Evolutionary conservation across 2,329 filamentous ascomycete species (phyloP).

Genomic region (Malbranchea zuffiana): DNA sequence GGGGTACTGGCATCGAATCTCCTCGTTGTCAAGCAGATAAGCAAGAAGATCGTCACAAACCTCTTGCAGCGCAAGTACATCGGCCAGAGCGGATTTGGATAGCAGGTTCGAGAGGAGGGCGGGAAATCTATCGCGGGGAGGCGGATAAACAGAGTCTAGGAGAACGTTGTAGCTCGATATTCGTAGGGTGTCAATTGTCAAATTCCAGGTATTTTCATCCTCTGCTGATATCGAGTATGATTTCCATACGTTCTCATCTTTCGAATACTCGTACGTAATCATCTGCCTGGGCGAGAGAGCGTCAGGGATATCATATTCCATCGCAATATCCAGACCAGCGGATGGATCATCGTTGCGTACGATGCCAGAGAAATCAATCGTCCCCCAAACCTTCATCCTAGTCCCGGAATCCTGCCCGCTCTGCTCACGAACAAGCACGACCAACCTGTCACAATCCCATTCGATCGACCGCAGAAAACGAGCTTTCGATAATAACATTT

Average conservation of each 20-base stretch:
- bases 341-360: not conserved
- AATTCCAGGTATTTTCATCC: conserved; percentile 3
- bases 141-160: conserved; percentile 29
- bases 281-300: conserved; percentile 2
- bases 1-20: conserved; percentile 41
- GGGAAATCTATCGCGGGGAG: conserved; percentile 28
- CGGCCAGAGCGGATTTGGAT: conserved; percentile 24
- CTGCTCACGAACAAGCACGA: conserved; percentile 44
- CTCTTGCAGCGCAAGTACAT: conserved; percentile 46
- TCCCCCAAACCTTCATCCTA: conserved; percentile 50
- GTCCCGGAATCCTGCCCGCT: conserved; percentile 16
- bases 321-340: not conserved
- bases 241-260: conserved; percentile 20
- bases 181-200: conserved; percentile 17
- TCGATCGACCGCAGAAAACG: conserved; percentile 37
- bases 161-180: conserved; percentile 38
- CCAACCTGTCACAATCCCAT: conserved; percentile 42
- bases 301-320: not conserved
- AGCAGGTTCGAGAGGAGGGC: conserved; percentile 28
- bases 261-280: conserved; percentile 24
- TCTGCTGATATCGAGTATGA: conserved; percentile 2
- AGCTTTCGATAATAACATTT: conserved; percentile 45
- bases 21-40: conserved; percentile 40
- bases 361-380: conserved; percentile 24
- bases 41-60: conserved; percentile 54